These are phyloP conservation scores for Thielaviopsis punctulata DNA, from an alignment of 2,329 filamentous ascomycete species.

Conservation along the genomic window DNA sequence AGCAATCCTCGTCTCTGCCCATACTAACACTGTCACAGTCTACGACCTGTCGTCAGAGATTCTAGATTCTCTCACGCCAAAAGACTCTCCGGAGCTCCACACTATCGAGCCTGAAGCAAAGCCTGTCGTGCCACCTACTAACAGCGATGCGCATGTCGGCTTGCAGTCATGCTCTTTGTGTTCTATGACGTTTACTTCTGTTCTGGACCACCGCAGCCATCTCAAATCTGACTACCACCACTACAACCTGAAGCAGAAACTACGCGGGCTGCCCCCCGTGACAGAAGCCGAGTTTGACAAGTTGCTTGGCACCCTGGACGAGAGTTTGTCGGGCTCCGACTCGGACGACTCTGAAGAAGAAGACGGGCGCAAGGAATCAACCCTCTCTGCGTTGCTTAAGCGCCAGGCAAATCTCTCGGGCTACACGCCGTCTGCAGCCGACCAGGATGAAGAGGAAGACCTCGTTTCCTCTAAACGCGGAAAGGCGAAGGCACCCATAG, in stretches of 20 bases:
- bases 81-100: slow-evolving; percentile 18
- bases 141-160: slow-evolving; percentile 31
- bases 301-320: slow-evolving; percentile 64
- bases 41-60: slow-evolving; percentile 70
- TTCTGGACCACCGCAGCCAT: slow-evolving; percentile 72
- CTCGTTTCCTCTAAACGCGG: slow-evolving; percentile 28
- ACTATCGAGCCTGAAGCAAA: slow-evolving; percentile 14
- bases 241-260: slow-evolving; percentile 87
- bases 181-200: slow-evolving; percentile 47
- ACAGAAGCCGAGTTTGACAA: slow-evolving; percentile 74
- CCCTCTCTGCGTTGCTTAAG: slow-evolving; percentile 60
- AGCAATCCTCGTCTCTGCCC: too few species aligned
- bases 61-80: slow-evolving; percentile 44
- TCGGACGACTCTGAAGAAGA: slow-evolving; percentile 44
- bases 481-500: slow-evolving; percentile 44
- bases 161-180: slow-evolving; percentile 72
- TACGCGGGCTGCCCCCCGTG: slow-evolving; percentile 55
- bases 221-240: slow-evolving; percentile 79
- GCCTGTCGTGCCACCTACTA: slow-evolving; percentile 15
- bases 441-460: slow-evolving; percentile 26
- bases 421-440: slow-evolving; percentile 33
- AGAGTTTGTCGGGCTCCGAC: slow-evolving; percentile 72
- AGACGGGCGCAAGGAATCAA: slow-evolving; percentile 44
- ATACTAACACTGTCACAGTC: slow-evolving; percentile 29
- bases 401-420: slow-evolving; percentile 61